phyloP scores from a whole-genome alignment of 441 rosid genomes.

The Pelargonium myrrhifolium region DNA sequence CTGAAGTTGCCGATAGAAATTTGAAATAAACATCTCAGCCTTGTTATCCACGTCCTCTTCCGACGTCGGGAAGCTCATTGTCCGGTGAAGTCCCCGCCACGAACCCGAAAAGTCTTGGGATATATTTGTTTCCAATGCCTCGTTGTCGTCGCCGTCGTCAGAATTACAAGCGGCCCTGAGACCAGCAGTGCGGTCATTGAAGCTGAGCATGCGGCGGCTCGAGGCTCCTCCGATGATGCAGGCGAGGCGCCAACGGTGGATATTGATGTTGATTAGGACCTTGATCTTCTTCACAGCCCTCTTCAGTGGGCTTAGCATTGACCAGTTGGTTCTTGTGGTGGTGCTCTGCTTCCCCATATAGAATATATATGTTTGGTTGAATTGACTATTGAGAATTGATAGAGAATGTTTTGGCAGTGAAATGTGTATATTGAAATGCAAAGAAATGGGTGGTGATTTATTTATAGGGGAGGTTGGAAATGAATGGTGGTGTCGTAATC shows the following conservation, averaged over 20 bases:
- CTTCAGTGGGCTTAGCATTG: constrained; percentile 48
- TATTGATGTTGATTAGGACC: constrained; percentile 38
- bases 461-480: not conserved
- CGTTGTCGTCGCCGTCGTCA: constrained; percentile 17
- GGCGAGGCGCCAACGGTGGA: constrained; percentile 46
- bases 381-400: no score
- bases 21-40: constrained; percentile 69
- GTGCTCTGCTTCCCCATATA: no score
- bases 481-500: not conserved
- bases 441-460: not conserved
- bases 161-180: constrained; percentile 27
- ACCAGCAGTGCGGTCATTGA: constrained; percentile 51
- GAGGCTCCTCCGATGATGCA: constrained; percentile 32
- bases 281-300: constrained; percentile 58
- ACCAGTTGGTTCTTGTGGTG: constrained; percentile 12
- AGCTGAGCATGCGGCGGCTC: constrained; percentile 40
- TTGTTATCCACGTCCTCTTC: constrained; percentile 66
- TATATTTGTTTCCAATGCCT: not conserved
- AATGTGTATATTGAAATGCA: no score
- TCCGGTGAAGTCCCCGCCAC: constrained; percentile 26
- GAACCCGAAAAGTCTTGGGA: constrained; percentile 18
- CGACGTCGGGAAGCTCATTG: constrained; percentile 38
- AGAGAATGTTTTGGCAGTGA: not conserved
- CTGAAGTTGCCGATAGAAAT: constrained; percentile 62
- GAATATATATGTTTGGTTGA: no score